Base-by-base conservation (phyloP, 805 yeast genomes). In the Clavispora vitiphila region DNA sequence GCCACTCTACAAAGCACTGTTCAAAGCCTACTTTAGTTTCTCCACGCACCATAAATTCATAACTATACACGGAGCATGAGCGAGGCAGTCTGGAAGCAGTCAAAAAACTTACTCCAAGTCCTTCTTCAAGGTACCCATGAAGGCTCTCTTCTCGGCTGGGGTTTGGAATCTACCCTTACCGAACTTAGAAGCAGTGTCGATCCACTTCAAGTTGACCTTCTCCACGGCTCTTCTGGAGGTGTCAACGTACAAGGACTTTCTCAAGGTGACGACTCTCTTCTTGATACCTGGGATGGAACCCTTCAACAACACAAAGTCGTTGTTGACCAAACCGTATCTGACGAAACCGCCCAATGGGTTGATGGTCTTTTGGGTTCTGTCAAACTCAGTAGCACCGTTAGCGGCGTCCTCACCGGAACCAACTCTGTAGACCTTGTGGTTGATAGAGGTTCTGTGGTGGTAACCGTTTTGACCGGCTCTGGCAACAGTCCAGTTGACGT, bases 131-230 rank as follows among this genome's bases (percentile, higher is more conserved):
- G 99, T 91, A 81, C 99, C 99, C 81, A 90, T 67, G 91, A 93
- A 93, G 71, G 99, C 95, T 71, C 84, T 89, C 90, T 95, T 95
- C 83, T 93, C 99, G 74, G 97, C 98, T 66, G 97, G 96, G 69
- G 99, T 93, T 81, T 93, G 99, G 98, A 93, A 93, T 85, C 99
- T 93, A 83, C 99, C 99, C 88, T 93, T 95, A 86, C 99, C 99
- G 90, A 93, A 93, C 79, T 91, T 90, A 69, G 99, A 93, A 71
- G 99, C 96, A 65, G 99, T 93, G 76, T 93, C 99, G 72, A 93
- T 93, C 99, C 98, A 93, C 80, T 93, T 93, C 77, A 93, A 86
- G 83, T 77, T 80, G 61, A 91, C 96, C 77, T 88, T 74, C 83
- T 93, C 99, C 63, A 85, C 72, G 64, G 98, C 98, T 78, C 82